Evolutionary conservation across 2,329 filamentous ascomycete species (phyloP).

Genomic region (Fusarium tjaetaba): DNA sequence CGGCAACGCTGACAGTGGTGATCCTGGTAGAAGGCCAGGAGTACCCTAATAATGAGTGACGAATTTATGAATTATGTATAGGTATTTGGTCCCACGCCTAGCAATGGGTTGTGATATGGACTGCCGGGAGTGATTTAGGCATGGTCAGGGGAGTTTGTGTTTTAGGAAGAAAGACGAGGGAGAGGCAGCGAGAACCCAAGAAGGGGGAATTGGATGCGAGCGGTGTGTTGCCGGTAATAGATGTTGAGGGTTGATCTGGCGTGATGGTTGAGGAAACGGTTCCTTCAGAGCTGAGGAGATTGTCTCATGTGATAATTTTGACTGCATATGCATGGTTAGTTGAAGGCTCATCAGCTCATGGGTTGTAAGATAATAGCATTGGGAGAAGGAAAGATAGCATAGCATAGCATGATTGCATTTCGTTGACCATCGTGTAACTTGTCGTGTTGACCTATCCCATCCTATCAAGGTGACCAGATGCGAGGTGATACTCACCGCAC

Average conservation of each 20-base stretch:
- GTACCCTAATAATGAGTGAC: constrained; percentile 56
- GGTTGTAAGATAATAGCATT: constrained; percentile 13
- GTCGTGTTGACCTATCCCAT: background rate
- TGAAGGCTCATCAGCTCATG: constrained; percentile 1
- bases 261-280: constrained; percentile 11
- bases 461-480: background rate
- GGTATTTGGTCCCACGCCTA: constrained; percentile 7
- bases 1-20: constrained; percentile 76
- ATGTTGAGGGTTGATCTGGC: constrained; percentile 2
- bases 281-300: background rate
- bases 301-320: constrained; percentile 5
- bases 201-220: constrained; percentile 8
- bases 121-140: constrained; percentile 10
- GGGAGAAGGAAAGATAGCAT: background rate
- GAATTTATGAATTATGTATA: constrained; percentile 42
- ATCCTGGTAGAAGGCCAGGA: constrained; percentile 68
- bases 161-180: constrained; percentile 1
- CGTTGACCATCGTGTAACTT: background rate
- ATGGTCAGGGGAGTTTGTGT: constrained; percentile 20
- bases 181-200: background rate
- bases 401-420: constrained; percentile 4
- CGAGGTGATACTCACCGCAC: constrained; percentile 21
- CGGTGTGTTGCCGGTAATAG: constrained; percentile 14
- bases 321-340: constrained; percentile 1
- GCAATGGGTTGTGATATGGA: constrained; percentile 14